These are phyloP conservation scores for Firmiana major DNA, from an alignment of 345 rosid species.

Conservation along the genomic window DNA sequence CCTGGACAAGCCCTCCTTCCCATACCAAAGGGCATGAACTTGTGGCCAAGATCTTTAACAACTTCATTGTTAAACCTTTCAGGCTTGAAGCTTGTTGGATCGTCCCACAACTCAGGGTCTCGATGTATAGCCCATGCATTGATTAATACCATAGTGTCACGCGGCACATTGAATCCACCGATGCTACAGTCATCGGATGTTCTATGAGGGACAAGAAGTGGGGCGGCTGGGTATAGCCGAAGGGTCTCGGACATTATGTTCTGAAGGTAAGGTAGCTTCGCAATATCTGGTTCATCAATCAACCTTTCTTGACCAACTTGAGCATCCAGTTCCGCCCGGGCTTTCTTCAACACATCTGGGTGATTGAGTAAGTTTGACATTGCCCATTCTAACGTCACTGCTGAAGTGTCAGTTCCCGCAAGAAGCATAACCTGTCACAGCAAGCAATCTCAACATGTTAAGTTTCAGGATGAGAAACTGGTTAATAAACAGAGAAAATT, in stretches of 20 bases:
- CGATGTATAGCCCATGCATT: constrained; percentile 57
- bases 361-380: constrained; percentile 42
- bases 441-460: not conserved
- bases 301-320: constrained; percentile 26
- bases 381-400: constrained; percentile 46
- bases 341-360: constrained; percentile 36
- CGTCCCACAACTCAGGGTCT: constrained; percentile 44
- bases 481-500: not conserved
- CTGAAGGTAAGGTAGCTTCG: constrained; percentile 37
- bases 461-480: not conserved
- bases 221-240: constrained; percentile 36
- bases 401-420: constrained; percentile 48
- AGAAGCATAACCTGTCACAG: constrained; percentile 25
- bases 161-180: constrained; percentile 41
- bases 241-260: constrained; percentile 39
- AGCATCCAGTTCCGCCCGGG: constrained; percentile 27
- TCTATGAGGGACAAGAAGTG: constrained; percentile 32
- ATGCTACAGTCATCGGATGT: constrained; percentile 41
- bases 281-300: constrained; percentile 34
- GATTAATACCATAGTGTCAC: constrained; percentile 33
- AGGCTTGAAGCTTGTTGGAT: constrained; percentile 39
- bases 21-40: constrained; percentile 41
- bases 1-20: constrained; percentile 59
- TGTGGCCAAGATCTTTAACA: constrained; percentile 2
- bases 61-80: constrained; percentile 39